Conservation (phyloP, 352 stramenopile genomes). For the Globisporangium apiculatum region DNA sequence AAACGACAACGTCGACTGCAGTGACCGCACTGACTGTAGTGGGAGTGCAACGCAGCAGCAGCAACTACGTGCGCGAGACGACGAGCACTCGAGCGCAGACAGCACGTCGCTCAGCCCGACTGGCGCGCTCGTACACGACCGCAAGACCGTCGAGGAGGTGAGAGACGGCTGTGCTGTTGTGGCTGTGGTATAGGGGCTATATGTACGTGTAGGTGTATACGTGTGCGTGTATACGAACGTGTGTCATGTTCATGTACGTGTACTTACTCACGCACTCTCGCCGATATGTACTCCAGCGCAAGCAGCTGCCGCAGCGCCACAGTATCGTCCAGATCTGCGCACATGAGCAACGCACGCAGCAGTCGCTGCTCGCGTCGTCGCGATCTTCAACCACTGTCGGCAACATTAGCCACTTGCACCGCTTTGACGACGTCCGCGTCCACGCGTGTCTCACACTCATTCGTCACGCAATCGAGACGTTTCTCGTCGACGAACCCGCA, state of each 20-base stretch:
- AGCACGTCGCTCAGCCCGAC: conserved; percentile 26
- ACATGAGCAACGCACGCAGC: background rate
- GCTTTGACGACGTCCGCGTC: conserved; percentile 46
- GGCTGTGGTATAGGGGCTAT: background rate
- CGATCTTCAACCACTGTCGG: no score
- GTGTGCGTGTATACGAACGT: no score
- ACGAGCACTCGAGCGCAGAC: no score
- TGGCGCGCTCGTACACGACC: conserved; percentile 38
- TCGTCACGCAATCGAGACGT: conserved; percentile 49
- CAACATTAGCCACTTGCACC: background rate
- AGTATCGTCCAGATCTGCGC: conserved; percentile 6
- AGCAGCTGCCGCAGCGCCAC: conserved; percentile 3
- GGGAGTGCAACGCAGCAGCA: background rate
- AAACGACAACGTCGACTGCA: background rate
- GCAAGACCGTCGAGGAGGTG: conserved; percentile 38
- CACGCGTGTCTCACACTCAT: conserved; percentile 49
- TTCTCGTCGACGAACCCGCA: conserved; percentile 27
- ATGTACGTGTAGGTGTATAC: no score
- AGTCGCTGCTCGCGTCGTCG: background rate
- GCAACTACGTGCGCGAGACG: no score
- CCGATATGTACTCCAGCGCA: conserved; percentile 1
- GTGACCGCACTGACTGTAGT: background rate
- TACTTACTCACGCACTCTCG: no score
- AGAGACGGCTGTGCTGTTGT: background rate
- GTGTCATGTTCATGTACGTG: no score